These are phyloP conservation scores for Xeromyces bisporus DNA, from an alignment of 495 filamentous ascomycete genomes.

Conservation along the genomic window DNA sequence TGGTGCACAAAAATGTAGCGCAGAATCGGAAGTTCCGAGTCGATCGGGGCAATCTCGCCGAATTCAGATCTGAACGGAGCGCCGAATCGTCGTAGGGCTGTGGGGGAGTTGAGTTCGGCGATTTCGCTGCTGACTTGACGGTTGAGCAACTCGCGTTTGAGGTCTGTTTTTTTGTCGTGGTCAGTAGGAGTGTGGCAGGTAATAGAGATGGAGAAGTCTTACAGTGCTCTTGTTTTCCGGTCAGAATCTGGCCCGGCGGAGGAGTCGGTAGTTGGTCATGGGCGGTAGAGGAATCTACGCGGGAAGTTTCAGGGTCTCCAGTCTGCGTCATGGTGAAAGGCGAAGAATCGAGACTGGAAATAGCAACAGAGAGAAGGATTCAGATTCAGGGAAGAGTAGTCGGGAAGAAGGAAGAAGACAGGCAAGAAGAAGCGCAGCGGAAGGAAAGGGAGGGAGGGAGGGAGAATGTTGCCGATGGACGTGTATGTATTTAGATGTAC, in stretches of 20 bases:
- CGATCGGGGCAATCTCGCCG: constrained; percentile 82
- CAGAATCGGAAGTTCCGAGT: constrained; percentile 85
- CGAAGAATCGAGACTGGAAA: too few species aligned
- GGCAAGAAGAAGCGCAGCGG: too few species aligned
- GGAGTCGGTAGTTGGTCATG: constrained; percentile 9
- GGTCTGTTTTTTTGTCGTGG: constrained; percentile 41
- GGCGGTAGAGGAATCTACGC: not conserved
- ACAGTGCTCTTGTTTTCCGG: constrained; percentile 98
- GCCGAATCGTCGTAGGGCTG: constrained; percentile 84
- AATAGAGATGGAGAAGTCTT: constrained; percentile 9
- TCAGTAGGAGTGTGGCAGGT: constrained; percentile 9
- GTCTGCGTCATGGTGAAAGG: too few species aligned
- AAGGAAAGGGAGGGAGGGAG: too few species aligned
- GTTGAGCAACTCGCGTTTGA: constrained; percentile 87
- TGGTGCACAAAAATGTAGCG: constrained; percentile 97
- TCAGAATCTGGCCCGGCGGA: constrained; percentile 44
- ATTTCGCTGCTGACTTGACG: constrained; percentile 84
- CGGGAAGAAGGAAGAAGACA: too few species aligned
- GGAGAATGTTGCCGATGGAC: too few species aligned
- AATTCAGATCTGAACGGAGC: constrained; percentile 85
- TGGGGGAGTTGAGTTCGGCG: constrained; percentile 78
- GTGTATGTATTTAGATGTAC: too few species aligned
- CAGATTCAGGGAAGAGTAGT: too few species aligned
- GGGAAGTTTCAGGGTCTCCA: too few species aligned
- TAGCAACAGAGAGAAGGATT: too few species aligned